Evolutionary conservation across 768 basidiomycete species (phyloP), one percentile per base, ranked within the genome.

Genomic region (Auricularia heimuer): DNA sequence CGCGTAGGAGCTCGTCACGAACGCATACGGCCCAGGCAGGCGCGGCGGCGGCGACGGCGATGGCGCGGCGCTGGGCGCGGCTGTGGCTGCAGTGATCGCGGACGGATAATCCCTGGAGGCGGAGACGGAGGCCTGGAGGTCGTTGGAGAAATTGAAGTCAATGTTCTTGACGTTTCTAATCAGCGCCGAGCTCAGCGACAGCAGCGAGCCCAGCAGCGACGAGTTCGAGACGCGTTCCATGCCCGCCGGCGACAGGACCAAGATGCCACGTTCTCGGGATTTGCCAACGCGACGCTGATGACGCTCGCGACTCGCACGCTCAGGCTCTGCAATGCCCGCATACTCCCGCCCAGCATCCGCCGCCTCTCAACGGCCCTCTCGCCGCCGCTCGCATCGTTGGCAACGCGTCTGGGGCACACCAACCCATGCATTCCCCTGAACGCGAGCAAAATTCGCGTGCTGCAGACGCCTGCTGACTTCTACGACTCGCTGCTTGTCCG

Each of bases 1-100:
- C 68, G 87, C 83, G 72, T 92, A 92, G 1, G 86, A 82, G 16
- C 88, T 90, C 0, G 86, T 87, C 64, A 89, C 78, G 77, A 92
- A 91, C 0, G 80, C 85, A 81, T 84, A 87, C 0, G 86, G 87
- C 0, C 85, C 85, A 0, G 86, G 85, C 56, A 86, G 69, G 1
- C 29, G 56, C 54, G 8, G 29, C 29, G 56, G 10, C 14, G 56
- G 7, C 24, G 56, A 6, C 34, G 29, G 56, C 14, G 56, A 6
- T 10, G 56, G 54, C 54, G 24, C 33, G 14, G 34, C 7, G 56
- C 4, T 60, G 8, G 29, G 18, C 24, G 56, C 10, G 16, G 56
- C 8, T 6, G 56, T 4, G 11, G 56, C 8, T 7, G 18, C 24
- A 6, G 56, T 35, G 12, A 24, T 24, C 14, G 24, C 56, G 33